Percentiles rank a stretch among this genome's conserved stretches.
Evolutionary conservation across 345 rosid genomes (phyloP).

Genomic region (Salix viminalis): DNA sequence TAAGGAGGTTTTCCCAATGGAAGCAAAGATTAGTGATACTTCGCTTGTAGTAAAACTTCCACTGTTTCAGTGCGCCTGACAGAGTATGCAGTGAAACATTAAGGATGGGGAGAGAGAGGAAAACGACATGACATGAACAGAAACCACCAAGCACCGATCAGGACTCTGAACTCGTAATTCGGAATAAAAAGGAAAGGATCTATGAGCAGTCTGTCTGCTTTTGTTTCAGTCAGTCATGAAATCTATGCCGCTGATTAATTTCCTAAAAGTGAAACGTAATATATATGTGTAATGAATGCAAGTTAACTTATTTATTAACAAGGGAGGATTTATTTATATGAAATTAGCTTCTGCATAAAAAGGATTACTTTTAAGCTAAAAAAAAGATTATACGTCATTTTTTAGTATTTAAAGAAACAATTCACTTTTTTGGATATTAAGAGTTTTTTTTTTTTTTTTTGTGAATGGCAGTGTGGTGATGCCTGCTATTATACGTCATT

Average conservation of each 20-base stretch:
- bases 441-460: no score
- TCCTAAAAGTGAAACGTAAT: not conserved
- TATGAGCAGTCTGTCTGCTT: not conserved
- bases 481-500: not conserved
- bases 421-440: not conserved
- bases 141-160: not conserved
- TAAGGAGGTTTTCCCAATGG: no score
- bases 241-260: not conserved
- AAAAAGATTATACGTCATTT: no score
- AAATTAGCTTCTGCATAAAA: no score
- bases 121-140: slow-evolving; percentile 4
- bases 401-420: slow-evolving; percentile 1
- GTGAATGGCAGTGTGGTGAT: not conserved
- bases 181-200: slow-evolving; percentile 6
- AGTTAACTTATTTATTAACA: not conserved
- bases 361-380: not conserved
- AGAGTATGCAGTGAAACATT: not conserved
- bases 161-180: not conserved
- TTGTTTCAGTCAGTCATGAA: slow-evolving; percentile 4
- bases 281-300: not conserved
- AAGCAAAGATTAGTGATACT: not conserved
- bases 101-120: not conserved
- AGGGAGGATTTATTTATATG: no score
- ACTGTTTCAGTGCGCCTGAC: slow-evolving; percentile 11
- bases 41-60: not conserved